phyloP scores from a whole-genome alignment of 148 eudicot genomes.

The Bassia scoparia region DNA sequence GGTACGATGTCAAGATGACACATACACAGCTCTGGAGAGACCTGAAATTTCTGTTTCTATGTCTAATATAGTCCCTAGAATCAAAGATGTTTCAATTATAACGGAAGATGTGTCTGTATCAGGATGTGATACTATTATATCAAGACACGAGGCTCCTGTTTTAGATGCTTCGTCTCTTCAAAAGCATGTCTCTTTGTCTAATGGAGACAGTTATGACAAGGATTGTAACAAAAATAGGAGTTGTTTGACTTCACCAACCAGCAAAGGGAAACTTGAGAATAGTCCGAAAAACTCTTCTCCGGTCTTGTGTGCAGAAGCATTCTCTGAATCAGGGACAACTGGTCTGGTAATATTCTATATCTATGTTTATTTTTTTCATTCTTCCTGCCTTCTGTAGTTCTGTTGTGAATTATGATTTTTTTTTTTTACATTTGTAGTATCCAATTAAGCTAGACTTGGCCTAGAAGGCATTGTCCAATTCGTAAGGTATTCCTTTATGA shows the following conservation, averaged over 20 bases:
- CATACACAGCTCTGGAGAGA: constrained; percentile 30
- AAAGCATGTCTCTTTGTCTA: constrained; percentile 31
- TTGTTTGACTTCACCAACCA: constrained; percentile 17
- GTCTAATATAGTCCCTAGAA: constrained; percentile 3
- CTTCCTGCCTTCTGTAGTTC: neutral
- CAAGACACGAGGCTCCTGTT: constrained; percentile 30
- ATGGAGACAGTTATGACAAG: constrained; percentile 33
- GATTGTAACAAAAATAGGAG: constrained; percentile 22
- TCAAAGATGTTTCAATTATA: constrained; percentile 28
- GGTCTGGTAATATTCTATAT: constrained; percentile 39
- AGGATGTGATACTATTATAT: constrained; percentile 21
- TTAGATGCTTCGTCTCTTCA: constrained; percentile 22
- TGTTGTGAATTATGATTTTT: neutral
- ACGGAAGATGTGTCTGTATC: constrained; percentile 31
- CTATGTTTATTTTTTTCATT: constrained; percentile 5
- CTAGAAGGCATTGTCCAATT: neutral
- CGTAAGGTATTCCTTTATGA: neutral
- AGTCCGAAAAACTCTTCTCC: constrained; percentile 28
- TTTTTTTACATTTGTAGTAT: neutral
- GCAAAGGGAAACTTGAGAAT: constrained; percentile 29
- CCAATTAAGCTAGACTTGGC: neutral
- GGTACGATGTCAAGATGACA: constrained; percentile 33
- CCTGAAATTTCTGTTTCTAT: constrained; percentile 30
- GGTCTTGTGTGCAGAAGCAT: constrained; percentile 25
- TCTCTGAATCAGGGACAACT: constrained; percentile 13